A percentile compares a stretch with the other conserved stretches of the same genome.
These are phyloP conservation scores for Colletotrichum spaethianum DNA, from an alignment of 2,329 filamentous ascomycete species.

Conservation along the genomic window DNA sequence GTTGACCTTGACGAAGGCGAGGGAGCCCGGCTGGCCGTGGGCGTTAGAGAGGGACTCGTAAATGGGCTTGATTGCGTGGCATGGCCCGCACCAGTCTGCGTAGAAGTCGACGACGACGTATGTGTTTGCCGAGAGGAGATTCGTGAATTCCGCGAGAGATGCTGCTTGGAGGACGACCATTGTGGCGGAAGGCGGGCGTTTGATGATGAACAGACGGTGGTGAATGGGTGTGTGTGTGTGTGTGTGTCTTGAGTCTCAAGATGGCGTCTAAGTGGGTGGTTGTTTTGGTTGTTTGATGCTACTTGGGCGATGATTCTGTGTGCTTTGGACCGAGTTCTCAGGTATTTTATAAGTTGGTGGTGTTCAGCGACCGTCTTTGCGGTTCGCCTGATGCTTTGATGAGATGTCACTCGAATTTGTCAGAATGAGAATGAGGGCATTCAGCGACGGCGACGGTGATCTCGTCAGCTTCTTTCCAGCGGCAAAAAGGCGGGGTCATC, in stretches of 20 bases:
- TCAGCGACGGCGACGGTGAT: background rate
- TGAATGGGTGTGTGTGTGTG: too few relatives aligned
- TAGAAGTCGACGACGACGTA: conserved; percentile 71
- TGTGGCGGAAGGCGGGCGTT: background rate
- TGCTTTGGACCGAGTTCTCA: rapidly evolving
- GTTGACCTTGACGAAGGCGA: conserved; percentile 72
- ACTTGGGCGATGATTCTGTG: too few relatives aligned
- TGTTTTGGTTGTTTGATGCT: background rate
- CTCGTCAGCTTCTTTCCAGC: conserved; percentile 21
- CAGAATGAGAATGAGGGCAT: conserved; percentile 13
- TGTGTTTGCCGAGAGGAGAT: conserved; percentile 61
- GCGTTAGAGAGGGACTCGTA: conserved; percentile 63
- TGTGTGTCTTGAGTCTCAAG: background rate
- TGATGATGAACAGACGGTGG: background rate
- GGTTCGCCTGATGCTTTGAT: background rate
- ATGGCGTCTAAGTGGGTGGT: background rate
- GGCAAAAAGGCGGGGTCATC: conserved; percentile 16
- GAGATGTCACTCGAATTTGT: conserved; percentile 7
- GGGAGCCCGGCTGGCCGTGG: conserved; percentile 54
- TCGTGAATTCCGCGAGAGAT: conserved; percentile 62
- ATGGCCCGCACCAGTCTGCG: conserved; percentile 73
- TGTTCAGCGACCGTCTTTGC: background rate
- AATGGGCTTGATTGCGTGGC: conserved; percentile 71
- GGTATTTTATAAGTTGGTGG: background rate
- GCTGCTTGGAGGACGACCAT: conserved; percentile 57